Conservation (phyloP, 106 monocot species). For the Allium fistulosum region DNA sequence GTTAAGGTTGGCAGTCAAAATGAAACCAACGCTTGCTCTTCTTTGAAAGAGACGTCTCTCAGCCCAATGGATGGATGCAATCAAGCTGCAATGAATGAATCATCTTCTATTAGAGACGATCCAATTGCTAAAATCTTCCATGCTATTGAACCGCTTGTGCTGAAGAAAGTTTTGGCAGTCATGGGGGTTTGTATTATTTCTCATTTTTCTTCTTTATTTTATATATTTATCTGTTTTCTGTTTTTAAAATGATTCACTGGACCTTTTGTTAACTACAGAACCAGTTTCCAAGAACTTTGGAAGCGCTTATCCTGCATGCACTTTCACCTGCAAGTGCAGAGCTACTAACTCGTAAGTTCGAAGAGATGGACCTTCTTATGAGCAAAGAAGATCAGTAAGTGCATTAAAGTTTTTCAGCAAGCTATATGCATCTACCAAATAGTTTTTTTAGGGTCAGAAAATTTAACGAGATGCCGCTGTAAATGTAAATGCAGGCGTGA, state of each 20-base stretch:
- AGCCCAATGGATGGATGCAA: constrained; percentile 3
- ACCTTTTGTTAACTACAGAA: constrained; percentile 30
- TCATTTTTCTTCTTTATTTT: not conserved
- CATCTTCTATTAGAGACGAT: constrained; percentile 21
- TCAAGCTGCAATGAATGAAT: constrained; percentile 9
- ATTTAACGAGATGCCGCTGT: not conserved
- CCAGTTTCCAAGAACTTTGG: constrained; percentile 80
- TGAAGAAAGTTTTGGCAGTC: constrained; percentile 33
- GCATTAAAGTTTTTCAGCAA: not conserved
- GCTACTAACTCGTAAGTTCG: constrained; percentile 88
- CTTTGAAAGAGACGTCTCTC: constrained; percentile 1
- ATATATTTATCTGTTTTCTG: not conserved
- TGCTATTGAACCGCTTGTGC: constrained; percentile 39
- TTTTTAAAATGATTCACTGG: not conserved
- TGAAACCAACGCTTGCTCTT: constrained; percentile 4
- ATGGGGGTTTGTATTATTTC: constrained; percentile 4
- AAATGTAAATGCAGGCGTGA: constrained; percentile 43
- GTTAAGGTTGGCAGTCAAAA: constrained; percentile 22
- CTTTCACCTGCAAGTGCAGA: constrained; percentile 75
- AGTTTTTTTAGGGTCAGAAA: not conserved
- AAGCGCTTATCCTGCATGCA: constrained; percentile 62
- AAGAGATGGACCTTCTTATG: constrained; percentile 63
- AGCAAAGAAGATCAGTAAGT: constrained; percentile 64
- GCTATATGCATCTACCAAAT: not conserved
- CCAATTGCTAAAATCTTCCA: constrained; percentile 53